Conservation (phyloP, 257 asterid species). For the Solanum microdontum region DNA sequence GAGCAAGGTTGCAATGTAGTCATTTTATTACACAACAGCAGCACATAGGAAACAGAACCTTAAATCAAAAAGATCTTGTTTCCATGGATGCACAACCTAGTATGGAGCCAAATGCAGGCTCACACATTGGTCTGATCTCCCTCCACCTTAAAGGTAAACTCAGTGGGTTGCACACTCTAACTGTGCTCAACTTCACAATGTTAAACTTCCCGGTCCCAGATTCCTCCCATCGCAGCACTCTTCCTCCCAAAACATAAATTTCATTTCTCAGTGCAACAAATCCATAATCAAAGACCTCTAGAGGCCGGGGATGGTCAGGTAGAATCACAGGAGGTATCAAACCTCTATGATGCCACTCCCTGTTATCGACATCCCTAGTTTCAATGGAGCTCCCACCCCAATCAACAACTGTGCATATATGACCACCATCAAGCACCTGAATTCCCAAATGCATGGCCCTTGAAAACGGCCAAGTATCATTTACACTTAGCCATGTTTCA, state of each 20-base stretch:
- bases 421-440: conserved; percentile 7
- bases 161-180: not conserved
- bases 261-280: conserved; percentile 1
- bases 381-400: conserved; percentile 2
- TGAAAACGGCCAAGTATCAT: not conserved
- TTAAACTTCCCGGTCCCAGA: not conserved
- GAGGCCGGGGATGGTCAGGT: conserved; percentile 3
- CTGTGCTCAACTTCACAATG: not conserved
- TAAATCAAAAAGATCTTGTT: not conserved
- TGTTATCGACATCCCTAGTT: not conserved
- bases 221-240: conserved; percentile 2
- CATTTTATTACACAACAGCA: not conserved
- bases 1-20: not conserved
- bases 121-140: conserved; percentile 2
- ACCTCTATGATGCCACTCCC: not conserved
- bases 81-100: not conserved
- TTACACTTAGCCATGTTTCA: not conserved
- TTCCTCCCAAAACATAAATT: conserved; percentile 2
- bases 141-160: not conserved
- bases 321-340: conserved; percentile 1
- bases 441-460: conserved; percentile 4
- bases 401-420: conserved; percentile 1
- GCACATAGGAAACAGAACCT: not conserved
- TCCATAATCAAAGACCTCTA: conserved; percentile 4
- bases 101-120: not conserved